A percentile compares a stretch with the other conserved stretches of the same genome.
Conservation (phyloP, 305 asterid genomes). For the Fraxinus baroniana region DNA sequence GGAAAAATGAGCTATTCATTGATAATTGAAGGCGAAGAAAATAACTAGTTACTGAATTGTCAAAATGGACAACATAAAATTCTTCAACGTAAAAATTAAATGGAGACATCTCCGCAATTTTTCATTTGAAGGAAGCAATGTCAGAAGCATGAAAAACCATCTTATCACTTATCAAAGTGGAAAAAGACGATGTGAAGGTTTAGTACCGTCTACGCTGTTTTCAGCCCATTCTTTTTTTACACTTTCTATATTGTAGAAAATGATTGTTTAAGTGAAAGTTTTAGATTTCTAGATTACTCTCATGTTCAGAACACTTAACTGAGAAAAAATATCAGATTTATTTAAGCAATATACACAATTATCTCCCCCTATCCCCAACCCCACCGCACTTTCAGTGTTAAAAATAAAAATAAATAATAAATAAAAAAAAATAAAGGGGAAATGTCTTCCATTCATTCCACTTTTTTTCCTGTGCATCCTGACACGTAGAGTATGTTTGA, state of each 20-base stretch:
- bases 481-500: neutral
- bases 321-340: neutral
- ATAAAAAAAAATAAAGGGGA: neutral
- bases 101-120: neutral
- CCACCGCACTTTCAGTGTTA: neutral
- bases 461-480: neutral
- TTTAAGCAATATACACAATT: neutral
- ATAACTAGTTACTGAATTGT: neutral
- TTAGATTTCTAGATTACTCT: neutral
- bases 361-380: neutral
- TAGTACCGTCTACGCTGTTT: neutral
- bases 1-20: constrained; percentile 4
- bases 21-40: neutral
- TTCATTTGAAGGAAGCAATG: neutral
- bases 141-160: neutral
- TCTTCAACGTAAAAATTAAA: neutral
- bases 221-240: neutral
- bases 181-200: neutral
- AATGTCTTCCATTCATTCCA: neutral
- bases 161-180: neutral
- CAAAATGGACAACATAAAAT: neutral
- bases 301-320: neutral
- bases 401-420: too few species aligned
- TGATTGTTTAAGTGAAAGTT: neutral
- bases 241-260: neutral